Evolutionary conservation across 176 grass and related monocot species (phyloP), one percentile per base, ranked within the genome.

Genomic region (Carex pumila): DNA sequence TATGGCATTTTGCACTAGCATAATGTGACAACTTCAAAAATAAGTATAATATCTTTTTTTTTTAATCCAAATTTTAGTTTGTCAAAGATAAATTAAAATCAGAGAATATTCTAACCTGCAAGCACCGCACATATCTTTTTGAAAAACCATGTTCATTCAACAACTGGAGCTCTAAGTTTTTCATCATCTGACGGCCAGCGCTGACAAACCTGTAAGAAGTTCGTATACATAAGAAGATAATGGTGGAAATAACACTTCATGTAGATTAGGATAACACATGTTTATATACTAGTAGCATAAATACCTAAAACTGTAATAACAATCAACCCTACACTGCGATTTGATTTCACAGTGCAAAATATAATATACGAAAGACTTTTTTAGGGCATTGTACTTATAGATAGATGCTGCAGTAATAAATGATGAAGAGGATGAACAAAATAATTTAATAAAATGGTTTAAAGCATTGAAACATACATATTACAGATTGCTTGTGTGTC

Each of bases 101-200:
- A 83, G 43, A 32, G 15, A 78, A 21, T 66, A 19, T 47, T 62
- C 14, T 84, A 85, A 99, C 93, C 93, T 96, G 93, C 87, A 99
- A 89, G 63, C 97, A 94, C 53, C 97, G 90, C 36, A 95, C 91
- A 75, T 96, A 99, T 99, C 97, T 90, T 90, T 99, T 99, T 53
- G 97, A 99, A 85, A 99, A 92, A 12, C 97, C 97, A 31, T 94
- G 88, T 78, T 99, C 93, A 85, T 99, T 99, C 65, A 99, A 86
- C 53, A 87, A 87, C 81, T 99, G 89, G 15, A 91, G 85, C 49
- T 99, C 93, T 58, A 99, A 80, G 84, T 92, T 99, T 85, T 93
- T 99, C 8, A 87, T 91, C 49, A 99, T 89, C 60, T 95, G 97
- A 62, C 90, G 87, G 70, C 90, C 92, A 63, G 91, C 82, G 64